Evolutionary conservation across 805 yeast species (phyloP), one percentile per base, ranked within the genome.

Genomic region (Schwanniomyces pseudopolymorphus): DNA sequence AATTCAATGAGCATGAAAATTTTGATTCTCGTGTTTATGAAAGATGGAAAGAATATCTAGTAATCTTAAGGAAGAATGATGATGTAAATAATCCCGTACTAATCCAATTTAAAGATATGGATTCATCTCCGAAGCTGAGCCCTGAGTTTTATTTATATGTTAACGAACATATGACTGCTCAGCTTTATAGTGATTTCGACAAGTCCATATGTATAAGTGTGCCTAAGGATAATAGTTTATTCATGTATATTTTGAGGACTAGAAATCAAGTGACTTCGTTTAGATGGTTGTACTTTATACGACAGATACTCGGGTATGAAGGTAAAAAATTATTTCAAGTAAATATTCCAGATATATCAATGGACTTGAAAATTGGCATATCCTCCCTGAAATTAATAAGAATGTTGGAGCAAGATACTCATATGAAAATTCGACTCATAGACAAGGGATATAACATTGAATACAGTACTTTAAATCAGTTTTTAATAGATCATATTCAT

Each of bases 31-130:
- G 85, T 43, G 75, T 87, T 1, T 50, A 74, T 8, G 91, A 87
- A 47, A 67, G 89, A 40, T 89, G 97, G 94, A 80, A 77, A 49
- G 97, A 91, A 59, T 88, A 83, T 58, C 68, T 81, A 22, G 85
- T 87, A 2, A 89, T 87, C 1, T 83, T 85, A 1, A 69, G 92
- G 48, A 76, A 79, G n/a, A 81, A 87, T 0, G 83, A 80, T 13
- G 66, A 73, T 47, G 40, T 57, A 0, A 70, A 67, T 2, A 64
- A 68, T 8, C 91, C 95, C 0, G 58, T 89, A 0, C 60, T 72
- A 3, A 49, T 89, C 1, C 90, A 89, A 56, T 79, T 90, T 49
- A 85, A 81, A 63, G 77, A 75, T 10, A 63, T 78, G 35, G 39
- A 42, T 11, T 65, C 66, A 41, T 72, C 73, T 14, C 50, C 48